phyloP scores from a whole-genome alignment of 2,329 filamentous ascomycete species.

The Leptographium lundbergii region DNA sequence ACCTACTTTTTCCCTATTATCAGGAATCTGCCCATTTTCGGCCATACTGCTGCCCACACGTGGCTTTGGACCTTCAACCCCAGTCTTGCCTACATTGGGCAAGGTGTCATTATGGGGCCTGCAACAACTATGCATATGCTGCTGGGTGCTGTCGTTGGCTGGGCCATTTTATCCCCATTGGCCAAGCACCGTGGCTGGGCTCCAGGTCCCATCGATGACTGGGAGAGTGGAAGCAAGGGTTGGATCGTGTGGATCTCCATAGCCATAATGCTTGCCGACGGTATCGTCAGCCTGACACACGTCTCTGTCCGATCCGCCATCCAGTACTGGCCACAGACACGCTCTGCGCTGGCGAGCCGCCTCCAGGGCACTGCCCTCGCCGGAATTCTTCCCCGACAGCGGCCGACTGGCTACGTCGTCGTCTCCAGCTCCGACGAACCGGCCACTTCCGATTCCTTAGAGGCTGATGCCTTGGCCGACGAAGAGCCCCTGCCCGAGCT shows the following conservation, averaged over 20 bases:
- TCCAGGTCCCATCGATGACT: slow-evolving; percentile 72
- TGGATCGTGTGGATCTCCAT: slow-evolving; percentile 98
- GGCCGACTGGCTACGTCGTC: slow-evolving; percentile 13
- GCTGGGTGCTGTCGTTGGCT: slow-evolving; percentile 75
- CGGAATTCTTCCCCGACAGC: slow-evolving; percentile 1
- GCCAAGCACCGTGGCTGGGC: slow-evolving; percentile 84
- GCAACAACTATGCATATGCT: slow-evolving; percentile 94
- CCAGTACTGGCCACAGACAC: slow-evolving; percentile 7
- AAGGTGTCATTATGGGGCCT: slow-evolving; percentile 97
- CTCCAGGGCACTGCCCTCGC: background rate
- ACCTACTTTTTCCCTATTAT: slow-evolving; percentile 86
- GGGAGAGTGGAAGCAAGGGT: slow-evolving; percentile 87
- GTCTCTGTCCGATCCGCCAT: slow-evolving; percentile 42
- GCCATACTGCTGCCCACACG: slow-evolving; percentile 53
- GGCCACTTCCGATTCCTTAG: background rate
- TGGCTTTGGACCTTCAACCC: slow-evolving; percentile 98
- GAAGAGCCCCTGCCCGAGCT: slow-evolving; percentile 30
- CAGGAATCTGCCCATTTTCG: slow-evolving; percentile 79
- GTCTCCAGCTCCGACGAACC: slow-evolving; percentile 6
- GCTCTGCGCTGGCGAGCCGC: background rate
- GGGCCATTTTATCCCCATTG: slow-evolving; percentile 80
- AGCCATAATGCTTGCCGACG: slow-evolving; percentile 93
- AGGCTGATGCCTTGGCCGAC: slow-evolving; percentile 9
- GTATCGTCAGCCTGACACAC: slow-evolving; percentile 76
- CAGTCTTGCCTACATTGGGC: slow-evolving; percentile 91